phyloP scores from a whole-genome alignment of 257 asterid genomes.

The Nicotiana paniculata region DNA sequence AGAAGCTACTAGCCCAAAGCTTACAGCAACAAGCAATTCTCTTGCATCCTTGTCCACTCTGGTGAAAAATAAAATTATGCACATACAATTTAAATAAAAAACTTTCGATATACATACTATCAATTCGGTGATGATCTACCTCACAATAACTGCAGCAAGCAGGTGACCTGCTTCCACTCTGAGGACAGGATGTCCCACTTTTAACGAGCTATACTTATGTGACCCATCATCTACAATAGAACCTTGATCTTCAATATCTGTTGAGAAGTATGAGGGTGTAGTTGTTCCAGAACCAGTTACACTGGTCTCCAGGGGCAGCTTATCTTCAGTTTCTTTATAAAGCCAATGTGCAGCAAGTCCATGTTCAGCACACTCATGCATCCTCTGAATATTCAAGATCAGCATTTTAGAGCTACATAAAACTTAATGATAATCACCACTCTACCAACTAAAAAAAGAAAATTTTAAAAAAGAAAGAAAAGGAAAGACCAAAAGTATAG shows the following conservation, averaged over 20 bases:
- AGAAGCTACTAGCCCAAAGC: conserved; percentile 78
- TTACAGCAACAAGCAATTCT: conserved; percentile 93
- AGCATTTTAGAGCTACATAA: not conserved
- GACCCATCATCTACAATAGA: conserved; percentile 41
- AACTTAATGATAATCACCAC: conserved; percentile 1
- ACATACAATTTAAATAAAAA: conserved; percentile 12
- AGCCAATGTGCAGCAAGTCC: conserved; percentile 99
- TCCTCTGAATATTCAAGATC: conserved; percentile 43
- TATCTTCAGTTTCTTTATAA: conserved; percentile 76
- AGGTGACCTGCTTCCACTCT: conserved; percentile 95
- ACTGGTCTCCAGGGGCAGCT: conserved; percentile 44
- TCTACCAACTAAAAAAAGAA: not conserved
- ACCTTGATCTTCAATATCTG: conserved; percentile 51
- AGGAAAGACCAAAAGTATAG: not conserved
- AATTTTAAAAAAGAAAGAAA: not conserved
- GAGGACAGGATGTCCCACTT: conserved; percentile 92
- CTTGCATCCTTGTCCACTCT: conserved; percentile 76
- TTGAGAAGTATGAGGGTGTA: conserved; percentile 36
- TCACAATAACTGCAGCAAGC: conserved; percentile 87
- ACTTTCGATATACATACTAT: conserved; percentile 5
- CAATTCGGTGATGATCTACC: conserved; percentile 38
- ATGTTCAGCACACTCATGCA: conserved; percentile 96
- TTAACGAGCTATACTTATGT: conserved; percentile 53
- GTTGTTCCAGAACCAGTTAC: conserved; percentile 36
- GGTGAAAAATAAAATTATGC: conserved; percentile 24